These are phyloP conservation scores for Crithidia acanthocephali DNA, from an alignment of 208 protist species.

Conservation along the genomic window DNA sequence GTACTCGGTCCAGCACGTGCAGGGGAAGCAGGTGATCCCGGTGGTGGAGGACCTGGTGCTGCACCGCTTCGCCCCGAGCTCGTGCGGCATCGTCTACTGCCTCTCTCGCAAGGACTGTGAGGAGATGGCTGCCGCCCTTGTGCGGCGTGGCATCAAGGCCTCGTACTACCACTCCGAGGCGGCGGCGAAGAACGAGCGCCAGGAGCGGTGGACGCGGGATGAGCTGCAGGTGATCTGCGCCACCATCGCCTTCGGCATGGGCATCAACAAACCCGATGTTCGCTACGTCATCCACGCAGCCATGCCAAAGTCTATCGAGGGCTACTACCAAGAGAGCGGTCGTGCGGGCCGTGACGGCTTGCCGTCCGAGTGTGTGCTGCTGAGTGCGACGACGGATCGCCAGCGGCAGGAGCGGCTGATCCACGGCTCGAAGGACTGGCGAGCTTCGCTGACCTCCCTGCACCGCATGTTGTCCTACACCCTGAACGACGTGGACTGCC, in stretches of 20 bases:
- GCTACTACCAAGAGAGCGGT: slow-evolving; percentile 98
- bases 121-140: slow-evolving; percentile 70
- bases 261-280: slow-evolving; percentile 98
- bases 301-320: slow-evolving; percentile 97
- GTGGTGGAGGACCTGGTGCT: slow-evolving; percentile 72
- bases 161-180: slow-evolving; percentile 85
- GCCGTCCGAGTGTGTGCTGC: slow-evolving; percentile 83
- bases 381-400: slow-evolving; percentile 64
- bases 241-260: slow-evolving; percentile 99
- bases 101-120: slow-evolving; percentile 85
- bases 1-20: slow-evolving; percentile 74
- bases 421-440: slow-evolving; percentile 80
- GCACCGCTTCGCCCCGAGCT: slow-evolving; percentile 56
- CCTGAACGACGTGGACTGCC: slow-evolving; percentile 86
- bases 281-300: slow-evolving; percentile 98
- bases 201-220: slow-evolving; percentile 92
- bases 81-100: slow-evolving; percentile 90
- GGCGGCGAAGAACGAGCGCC: slow-evolving; percentile 67
- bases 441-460: slow-evolving; percentile 65
- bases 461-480: slow-evolving; percentile 85
- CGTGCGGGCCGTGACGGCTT: slow-evolving; percentile 96
- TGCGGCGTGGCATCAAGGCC: slow-evolving; percentile 53
- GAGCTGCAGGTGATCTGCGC: slow-evolving; percentile 95
- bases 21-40: slow-evolving; percentile 43
- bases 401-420: slow-evolving; percentile 86